Evolutionary conservation across 768 basidiomycete genomes (phyloP), one percentile per base, ranked within the genome.

Genomic region (Candolleomyces eurysporus): DNA sequence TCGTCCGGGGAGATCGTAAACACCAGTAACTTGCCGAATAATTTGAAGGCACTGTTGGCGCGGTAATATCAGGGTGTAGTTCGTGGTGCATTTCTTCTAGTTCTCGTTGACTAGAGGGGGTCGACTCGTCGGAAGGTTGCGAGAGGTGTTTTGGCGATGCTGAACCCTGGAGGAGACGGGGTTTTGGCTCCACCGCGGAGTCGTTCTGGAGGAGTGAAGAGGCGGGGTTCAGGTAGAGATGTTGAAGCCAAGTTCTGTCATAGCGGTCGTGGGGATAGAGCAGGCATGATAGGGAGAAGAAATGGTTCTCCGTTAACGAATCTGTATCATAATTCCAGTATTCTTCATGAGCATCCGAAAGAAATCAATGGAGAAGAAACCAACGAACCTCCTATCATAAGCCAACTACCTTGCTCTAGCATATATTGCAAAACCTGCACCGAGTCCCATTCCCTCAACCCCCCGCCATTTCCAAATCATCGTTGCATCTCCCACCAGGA

Each of bases 51-150:
- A 6, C 4, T 5, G 64, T 50, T 16, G 68, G 49, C n/a, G 13
- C 32, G 30, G 60, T 60, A 48, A 66, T 10, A 16, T 67, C 32
- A 2, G 74, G 71, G 46, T 80, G 76, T 21, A 74, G 66, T n/a
- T 64, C 61, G 39, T 70, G 63, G 67, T 87, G 82, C 14, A 89
- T 66, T 0, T 71, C 65, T 11, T 74, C 70, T 7, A 89, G 76
- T 57, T 86, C 83, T 72, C 48, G 77, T 69, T 13, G 78, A 78
- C 52, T 84, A 69, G 5, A 90, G 76, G 4, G 89, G 75, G 66
- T 90, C 88, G 57, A 88, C 78, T 10, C 88, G 80, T 39, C 86
- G 80, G 76, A 89, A 90, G 8, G 84, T 82, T 22, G 84, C 82
- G 36, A 90, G 81, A 5, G 88, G 87, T 0, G 88, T 90, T 21